These are phyloP conservation scores for Miamiensis avidus DNA, from an alignment of 169 alveolate genomes.

Conservation along the genomic window DNA sequence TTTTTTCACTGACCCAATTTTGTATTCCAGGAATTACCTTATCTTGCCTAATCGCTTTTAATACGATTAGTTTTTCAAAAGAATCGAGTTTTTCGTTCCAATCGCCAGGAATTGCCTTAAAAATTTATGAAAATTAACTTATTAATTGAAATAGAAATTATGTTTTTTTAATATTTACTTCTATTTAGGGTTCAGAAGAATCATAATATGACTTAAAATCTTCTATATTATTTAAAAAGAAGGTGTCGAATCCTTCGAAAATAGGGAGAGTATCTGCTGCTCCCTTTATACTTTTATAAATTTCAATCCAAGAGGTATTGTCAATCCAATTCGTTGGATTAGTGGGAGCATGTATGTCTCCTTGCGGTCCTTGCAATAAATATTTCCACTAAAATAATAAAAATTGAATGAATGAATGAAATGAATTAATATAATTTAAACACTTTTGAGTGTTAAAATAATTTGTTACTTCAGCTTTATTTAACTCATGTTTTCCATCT, in stretches of 20 bases:
- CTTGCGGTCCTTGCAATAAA: slow-evolving; percentile 92
- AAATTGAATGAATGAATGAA: slow-evolving; percentile 11
- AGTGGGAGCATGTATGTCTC: slow-evolving; percentile 78
- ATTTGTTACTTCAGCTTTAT: slow-evolving; percentile 61
- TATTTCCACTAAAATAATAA: slow-evolving; percentile 77
- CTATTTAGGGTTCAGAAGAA: slow-evolving; percentile 86
- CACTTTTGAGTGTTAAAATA: background rate
- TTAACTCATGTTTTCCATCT: slow-evolving; percentile 78
- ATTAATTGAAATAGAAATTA: background rate
- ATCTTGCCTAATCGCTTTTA: slow-evolving; percentile 91
- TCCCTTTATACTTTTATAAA: slow-evolving; percentile 71
- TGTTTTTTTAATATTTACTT: slow-evolving; percentile 69
- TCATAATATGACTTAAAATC: slow-evolving; percentile 89
- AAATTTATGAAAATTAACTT: slow-evolving; percentile 47
- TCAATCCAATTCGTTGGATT: slow-evolving; percentile 93
- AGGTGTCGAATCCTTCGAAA: slow-evolving; percentile 86
- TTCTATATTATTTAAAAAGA: slow-evolving; percentile 75
- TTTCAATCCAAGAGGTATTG: slow-evolving; percentile 92
- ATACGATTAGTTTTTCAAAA: slow-evolving; percentile 85
- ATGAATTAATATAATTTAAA: no score
- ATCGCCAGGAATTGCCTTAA: slow-evolving; percentile 82
- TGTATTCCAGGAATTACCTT: slow-evolving; percentile 84
- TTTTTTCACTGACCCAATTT: slow-evolving; percentile 85
- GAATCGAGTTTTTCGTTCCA: slow-evolving; percentile 83
- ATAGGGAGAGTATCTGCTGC: slow-evolving; percentile 72